These are phyloP conservation scores for Erysimum cheiri DNA, from an alignment of 441 rosid species.

Conservation along the genomic window DNA sequence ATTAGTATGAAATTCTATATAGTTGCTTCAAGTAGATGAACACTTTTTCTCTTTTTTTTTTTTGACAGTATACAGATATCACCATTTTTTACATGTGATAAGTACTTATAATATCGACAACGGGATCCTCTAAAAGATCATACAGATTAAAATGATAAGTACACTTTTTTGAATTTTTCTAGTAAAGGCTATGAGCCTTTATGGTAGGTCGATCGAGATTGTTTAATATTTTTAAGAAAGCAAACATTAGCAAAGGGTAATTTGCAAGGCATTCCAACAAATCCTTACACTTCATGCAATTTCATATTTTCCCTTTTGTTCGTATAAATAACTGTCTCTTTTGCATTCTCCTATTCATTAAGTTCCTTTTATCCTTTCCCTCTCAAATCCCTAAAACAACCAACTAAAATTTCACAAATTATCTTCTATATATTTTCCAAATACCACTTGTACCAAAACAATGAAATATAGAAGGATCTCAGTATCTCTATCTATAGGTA, in stretches of 20 bases:
- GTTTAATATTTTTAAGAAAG: constrained; percentile 28
- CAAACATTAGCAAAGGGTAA: constrained; percentile 54
- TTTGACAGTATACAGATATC: neutral
- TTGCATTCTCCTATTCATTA: constrained; percentile 31
- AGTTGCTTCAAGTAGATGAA: neutral
- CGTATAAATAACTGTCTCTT: constrained; percentile 30
- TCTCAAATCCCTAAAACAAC: constrained; percentile 1
- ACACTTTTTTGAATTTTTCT: neutral
- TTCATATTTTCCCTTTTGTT: constrained; percentile 39
- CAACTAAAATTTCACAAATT: constrained; percentile 6
- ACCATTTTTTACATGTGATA: neutral
- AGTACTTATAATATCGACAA: neutral
- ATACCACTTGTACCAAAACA: neutral
- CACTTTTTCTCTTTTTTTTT: neutral
- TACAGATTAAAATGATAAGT: neutral
- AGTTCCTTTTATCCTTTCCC: constrained; percentile 11
- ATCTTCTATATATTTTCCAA: neutral
- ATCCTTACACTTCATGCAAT: constrained; percentile 82
- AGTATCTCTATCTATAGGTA: constrained; percentile 45
- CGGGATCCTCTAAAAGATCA: neutral
- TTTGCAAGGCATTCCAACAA: constrained; percentile 86
- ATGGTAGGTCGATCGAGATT: constrained; percentile 38
- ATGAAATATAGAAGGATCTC: constrained; percentile 36
- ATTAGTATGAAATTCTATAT: neutral
- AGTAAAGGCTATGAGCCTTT: constrained; percentile 13